These are phyloP conservation scores for Arctium minus DNA, from an alignment of 129 eudicot species.

Conservation along the genomic window DNA sequence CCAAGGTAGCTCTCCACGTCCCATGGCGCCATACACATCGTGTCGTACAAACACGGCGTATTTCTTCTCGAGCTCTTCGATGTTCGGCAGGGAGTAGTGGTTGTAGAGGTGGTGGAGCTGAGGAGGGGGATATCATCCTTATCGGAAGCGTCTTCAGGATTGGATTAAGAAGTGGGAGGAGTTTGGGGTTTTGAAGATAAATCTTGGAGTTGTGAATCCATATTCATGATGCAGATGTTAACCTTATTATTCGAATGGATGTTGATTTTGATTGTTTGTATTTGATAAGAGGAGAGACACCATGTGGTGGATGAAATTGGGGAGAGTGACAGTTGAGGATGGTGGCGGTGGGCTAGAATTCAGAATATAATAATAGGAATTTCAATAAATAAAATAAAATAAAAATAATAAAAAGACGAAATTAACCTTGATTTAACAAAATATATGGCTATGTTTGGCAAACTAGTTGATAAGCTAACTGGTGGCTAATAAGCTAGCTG, in stretches of 20 bases:
- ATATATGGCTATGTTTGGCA: no score
- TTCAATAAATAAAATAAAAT: no score
- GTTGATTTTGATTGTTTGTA: neutral
- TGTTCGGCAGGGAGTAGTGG: neutral
- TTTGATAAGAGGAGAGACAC: no score
- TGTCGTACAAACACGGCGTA: slow-evolving; percentile 70
- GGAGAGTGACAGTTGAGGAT: no score
- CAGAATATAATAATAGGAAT: no score
- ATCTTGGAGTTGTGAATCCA: slow-evolving; percentile 61
- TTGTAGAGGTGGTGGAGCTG: slow-evolving; percentile 26
- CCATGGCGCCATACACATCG: slow-evolving; percentile 91
- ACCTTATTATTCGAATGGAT: neutral
- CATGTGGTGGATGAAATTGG: no score
- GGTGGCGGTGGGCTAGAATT: no score
- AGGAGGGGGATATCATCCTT: slow-evolving; percentile 70
- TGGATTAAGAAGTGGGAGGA: slow-evolving; percentile 13
- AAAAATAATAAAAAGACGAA: no score
- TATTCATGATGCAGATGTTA: neutral
- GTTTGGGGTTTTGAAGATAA: slow-evolving; percentile 29
- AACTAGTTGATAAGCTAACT: no score
- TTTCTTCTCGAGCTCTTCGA: slow-evolving; percentile 74
- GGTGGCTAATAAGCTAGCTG: no score
- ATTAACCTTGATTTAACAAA: no score
- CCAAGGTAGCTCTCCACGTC: slow-evolving; percentile 58
- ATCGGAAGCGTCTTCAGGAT: slow-evolving; percentile 13